phyloP scores from a whole-genome alignment of 176 grass and related monocot species.

The barley (Hordeum vulgare) region DNA sequence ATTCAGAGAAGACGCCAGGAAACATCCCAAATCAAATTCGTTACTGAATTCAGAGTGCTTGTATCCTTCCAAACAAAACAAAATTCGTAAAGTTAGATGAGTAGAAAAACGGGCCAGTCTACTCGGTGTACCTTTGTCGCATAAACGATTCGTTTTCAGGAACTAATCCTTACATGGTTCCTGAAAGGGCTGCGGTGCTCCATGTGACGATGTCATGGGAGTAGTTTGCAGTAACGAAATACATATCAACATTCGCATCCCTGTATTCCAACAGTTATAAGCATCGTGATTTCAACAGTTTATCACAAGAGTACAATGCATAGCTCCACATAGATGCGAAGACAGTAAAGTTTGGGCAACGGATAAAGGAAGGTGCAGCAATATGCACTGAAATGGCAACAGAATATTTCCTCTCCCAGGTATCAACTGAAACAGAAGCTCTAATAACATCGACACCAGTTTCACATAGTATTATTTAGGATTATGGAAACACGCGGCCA shows the following conservation, averaged over 20 bases:
- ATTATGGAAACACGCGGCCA: background rate
- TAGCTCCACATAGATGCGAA: background rate
- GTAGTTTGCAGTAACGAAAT: too few relatives aligned
- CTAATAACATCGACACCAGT: background rate
- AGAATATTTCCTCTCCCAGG: background rate
- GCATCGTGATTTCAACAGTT: too few relatives aligned
- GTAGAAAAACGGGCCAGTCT: too few relatives aligned
- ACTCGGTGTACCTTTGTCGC: background rate
- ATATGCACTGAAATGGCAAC: background rate
- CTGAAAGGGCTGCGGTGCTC: too few relatives aligned
- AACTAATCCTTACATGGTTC: too few relatives aligned
- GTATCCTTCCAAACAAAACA: background rate
- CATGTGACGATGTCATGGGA: too few relatives aligned
- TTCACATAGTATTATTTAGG: slow-evolving; percentile 19
- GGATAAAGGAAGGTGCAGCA: background rate
- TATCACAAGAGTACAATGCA: too few relatives aligned
- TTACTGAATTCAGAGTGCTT: background rate
- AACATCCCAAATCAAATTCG: background rate
- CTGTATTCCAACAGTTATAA: too few relatives aligned
- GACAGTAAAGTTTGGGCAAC: background rate
- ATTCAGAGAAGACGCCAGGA: background rate
- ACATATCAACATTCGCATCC: too few relatives aligned
- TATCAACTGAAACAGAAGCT: slow-evolving; percentile 2
- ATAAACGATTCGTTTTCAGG: background rate
- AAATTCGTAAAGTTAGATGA: background rate